Evolutionary conservation across 352 stramenopile genomes (phyloP).

Genomic region (Phytophthora sansomeana): DNA sequence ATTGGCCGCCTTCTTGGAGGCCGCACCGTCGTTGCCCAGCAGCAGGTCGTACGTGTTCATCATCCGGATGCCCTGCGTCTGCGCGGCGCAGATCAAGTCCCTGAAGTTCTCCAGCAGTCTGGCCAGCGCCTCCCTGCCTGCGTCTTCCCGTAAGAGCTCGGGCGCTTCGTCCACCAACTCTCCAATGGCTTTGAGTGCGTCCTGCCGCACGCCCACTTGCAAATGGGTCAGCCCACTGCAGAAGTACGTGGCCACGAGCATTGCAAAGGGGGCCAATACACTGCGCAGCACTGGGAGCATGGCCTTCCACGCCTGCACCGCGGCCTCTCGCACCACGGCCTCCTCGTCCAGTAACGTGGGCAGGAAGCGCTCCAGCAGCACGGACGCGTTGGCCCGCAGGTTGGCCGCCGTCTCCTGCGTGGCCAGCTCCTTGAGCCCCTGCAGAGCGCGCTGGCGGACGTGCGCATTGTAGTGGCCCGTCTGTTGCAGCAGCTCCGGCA

Average conservation of each 20-base stretch:
- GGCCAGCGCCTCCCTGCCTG: constrained; percentile 60
- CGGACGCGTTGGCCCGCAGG: constrained; percentile 72
- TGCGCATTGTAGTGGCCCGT: constrained; percentile 85
- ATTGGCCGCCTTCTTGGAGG: constrained; percentile 13
- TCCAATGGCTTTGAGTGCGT: constrained; percentile 76
- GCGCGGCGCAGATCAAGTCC: constrained; percentile 67
- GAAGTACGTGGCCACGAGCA: constrained; percentile 80
- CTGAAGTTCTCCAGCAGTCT: constrained; percentile 84
- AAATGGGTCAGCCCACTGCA: constrained; percentile 84
- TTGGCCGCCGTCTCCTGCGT: constrained; percentile 54
- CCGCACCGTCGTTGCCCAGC: constrained; percentile 10
- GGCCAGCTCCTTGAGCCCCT: constrained; percentile 71
- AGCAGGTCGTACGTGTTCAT: constrained; percentile 84
- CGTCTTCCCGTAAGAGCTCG: constrained; percentile 61
- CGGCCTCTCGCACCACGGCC: constrained; percentile 78
- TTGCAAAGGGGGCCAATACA: constrained; percentile 70
- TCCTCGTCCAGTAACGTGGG: constrained; percentile 81
- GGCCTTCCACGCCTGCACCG: constrained; percentile 71
- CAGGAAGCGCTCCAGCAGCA: constrained; percentile 83
- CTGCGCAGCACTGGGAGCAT: constrained; percentile 64
- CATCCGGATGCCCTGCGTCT: constrained; percentile 78
- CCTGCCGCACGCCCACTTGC: constrained; percentile 76
- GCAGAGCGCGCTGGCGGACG: constrained; percentile 74
- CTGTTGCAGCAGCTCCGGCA: constrained; percentile 75
- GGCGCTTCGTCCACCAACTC: constrained; percentile 68